Conservation (phyloP, 148 eudicot genomes). For the Persicaria tinctoria region DNA sequence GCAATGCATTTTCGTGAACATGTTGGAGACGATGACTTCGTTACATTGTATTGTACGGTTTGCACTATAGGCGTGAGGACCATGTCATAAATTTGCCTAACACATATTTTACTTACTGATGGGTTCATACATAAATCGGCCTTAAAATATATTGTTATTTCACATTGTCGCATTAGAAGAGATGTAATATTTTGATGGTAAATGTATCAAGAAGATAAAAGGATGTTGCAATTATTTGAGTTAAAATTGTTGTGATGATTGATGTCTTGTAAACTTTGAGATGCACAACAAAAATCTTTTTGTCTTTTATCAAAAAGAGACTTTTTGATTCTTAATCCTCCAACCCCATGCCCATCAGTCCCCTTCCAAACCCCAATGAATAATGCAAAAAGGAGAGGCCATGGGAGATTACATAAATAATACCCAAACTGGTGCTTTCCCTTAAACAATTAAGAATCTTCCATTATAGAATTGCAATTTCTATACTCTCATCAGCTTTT, state of each 20-base stretch:
- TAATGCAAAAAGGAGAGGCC: background rate
- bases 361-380: background rate
- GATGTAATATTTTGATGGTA: background rate
- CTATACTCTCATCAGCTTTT: conserved; percentile 8
- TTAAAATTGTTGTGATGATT: background rate
- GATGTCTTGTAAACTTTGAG: background rate
- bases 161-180: background rate
- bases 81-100: background rate
- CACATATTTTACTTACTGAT: too few relatives aligned
- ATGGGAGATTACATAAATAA: background rate
- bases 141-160: background rate
- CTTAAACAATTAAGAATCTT: conserved; percentile 6
- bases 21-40: background rate
- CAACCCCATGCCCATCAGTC: conserved; percentile 1
- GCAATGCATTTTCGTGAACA: background rate
- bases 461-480: background rate
- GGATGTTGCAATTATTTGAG: conserved; percentile 1
- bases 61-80: background rate
- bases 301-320: background rate
- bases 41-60: background rate
- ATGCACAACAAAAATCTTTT: background rate
- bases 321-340: background rate
- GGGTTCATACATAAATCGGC: too few relatives aligned
- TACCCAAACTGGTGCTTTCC: background rate
- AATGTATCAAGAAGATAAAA: background rate